Base-by-base conservation (phyloP, 371 early-diverging fungal species). In the Cokeromyces recurvatus region DNA sequence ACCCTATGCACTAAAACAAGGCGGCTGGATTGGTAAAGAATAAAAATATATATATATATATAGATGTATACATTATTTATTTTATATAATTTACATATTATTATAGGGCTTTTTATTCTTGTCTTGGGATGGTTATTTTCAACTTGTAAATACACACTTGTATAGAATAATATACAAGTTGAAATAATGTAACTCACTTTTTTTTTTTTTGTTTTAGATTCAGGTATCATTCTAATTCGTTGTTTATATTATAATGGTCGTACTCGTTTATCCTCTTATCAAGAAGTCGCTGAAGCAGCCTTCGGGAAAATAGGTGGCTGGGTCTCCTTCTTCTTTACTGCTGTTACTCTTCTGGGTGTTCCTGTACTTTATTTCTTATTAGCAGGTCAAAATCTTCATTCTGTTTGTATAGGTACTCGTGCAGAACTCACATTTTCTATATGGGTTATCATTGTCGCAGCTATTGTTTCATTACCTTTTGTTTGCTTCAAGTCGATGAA, bases 1-100 rank as follows among this genome's bases (percentile, higher is more conserved):
- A 14, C 90, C 92, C 15, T 86, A 77, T 48, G 89, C 92, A 22
- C 65, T 94, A 12, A 78, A 66, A 21, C 82, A 87, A 48, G 84
- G 88, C 25, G 93, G 93, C 3, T 94, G 95, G 95, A 63, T 86
- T 14, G 86, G 86, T 43, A 54, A 48, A 32, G 45, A 45, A 16
- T 38, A 4, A 16, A 31, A 10, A 6, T 38, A 11, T 38, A 9
- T 38, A 21, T n/a, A n/a, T n/a, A n/a, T n/a, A n/a, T n/a, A n/a
- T n/a, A n/a, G n/a, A n/a, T n/a, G n/a, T n/a, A n/a, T n/a, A n/a
- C n/a, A n/a, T n/a, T n/a, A n/a, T n/a, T n/a, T n/a, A n/a, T n/a
- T n/a, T n/a, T n/a, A n/a, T n/a, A n/a, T n/a, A n/a, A n/a, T n/a
- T n/a, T n/a, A n/a, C n/a, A n/a, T n/a, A n/a, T 37, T 41, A 5